phyloP scores from a whole-genome alignment of 306 rosid genomes.

The Trichosanthes cucumerina region DNA sequence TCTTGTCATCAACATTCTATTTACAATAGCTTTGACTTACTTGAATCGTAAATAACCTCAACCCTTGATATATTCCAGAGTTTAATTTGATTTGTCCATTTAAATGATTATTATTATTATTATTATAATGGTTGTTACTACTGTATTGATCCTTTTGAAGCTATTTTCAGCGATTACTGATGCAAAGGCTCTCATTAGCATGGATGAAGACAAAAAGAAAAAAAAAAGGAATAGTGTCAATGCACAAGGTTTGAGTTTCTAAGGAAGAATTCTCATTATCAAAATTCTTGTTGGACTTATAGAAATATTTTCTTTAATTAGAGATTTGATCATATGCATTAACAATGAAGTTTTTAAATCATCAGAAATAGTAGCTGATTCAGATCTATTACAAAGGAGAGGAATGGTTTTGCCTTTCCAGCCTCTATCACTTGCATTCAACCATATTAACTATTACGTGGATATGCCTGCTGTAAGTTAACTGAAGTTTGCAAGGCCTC shows the following conservation, averaged over 20 bases:
- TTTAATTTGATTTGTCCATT: not conserved
- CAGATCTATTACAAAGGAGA: conserved; percentile 12
- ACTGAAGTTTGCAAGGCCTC: not conserved
- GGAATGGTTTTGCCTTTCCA: conserved; percentile 66
- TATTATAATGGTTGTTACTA: not conserved
- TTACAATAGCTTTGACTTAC: conserved; percentile 41
- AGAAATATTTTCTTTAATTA: not conserved
- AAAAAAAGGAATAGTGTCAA: not conserved
- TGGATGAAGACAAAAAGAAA: conserved; percentile 23
- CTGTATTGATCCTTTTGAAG: conserved; percentile 1
- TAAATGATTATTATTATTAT: not conserved
- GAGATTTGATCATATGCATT: not conserved
- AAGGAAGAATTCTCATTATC: not conserved
- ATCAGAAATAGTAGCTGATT: not conserved
- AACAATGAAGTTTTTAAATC: not conserved
- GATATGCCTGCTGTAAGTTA: conserved; percentile 68
- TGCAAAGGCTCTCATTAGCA: conserved; percentile 29
- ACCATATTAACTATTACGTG: conserved; percentile 59
- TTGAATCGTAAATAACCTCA: conserved; percentile 47
- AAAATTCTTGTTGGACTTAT: not conserved
- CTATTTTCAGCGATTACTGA: conserved; percentile 40
- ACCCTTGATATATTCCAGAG: not conserved
- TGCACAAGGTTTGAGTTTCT: not conserved
- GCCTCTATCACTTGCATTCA: conserved; percentile 59
- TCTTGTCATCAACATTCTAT: conserved; percentile 48